These are phyloP conservation scores for Coemansia guatemalensis DNA, from an alignment of 192 early-diverging fungal species.

Conservation along the genomic window DNA sequence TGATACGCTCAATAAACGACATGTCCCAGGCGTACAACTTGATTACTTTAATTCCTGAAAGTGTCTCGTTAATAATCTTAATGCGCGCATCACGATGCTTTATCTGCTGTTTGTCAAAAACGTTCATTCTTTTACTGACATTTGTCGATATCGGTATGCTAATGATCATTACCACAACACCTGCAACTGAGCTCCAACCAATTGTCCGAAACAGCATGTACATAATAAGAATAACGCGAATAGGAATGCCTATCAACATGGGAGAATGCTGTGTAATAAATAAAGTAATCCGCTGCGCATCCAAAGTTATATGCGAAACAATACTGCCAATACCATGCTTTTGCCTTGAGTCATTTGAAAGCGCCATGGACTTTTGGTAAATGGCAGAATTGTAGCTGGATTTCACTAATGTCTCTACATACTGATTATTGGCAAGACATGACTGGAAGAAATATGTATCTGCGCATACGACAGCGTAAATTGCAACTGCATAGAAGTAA, in stretches of 20 bases:
- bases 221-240: slow-evolving; percentile 75
- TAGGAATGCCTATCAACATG: slow-evolving; percentile 73
- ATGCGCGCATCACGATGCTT: slow-evolving; percentile 75
- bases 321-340: slow-evolving; percentile 81
- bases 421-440: slow-evolving; percentile 67
- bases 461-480: slow-evolving; percentile 71
- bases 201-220: slow-evolving; percentile 79
- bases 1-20: slow-evolving; percentile 67
- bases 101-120: slow-evolving; percentile 81
- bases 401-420: slow-evolving; percentile 71
- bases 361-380: slow-evolving; percentile 78
- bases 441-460: slow-evolving; percentile 86
- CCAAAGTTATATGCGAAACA: slow-evolving; percentile 65
- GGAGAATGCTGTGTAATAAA: slow-evolving; percentile 66
- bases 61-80: slow-evolving; percentile 80
- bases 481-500: slow-evolving; percentile 72
- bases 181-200: slow-evolving; percentile 79
- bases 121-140: slow-evolving; percentile 66
- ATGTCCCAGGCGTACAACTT: slow-evolving; percentile 96
- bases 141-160: slow-evolving; percentile 75
- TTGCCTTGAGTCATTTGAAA: slow-evolving; percentile 80
- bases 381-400: slow-evolving; percentile 78
- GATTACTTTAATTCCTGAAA: slow-evolving; percentile 95
- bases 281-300: slow-evolving; percentile 65
- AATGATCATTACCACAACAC: slow-evolving; percentile 78